Base-by-base conservation (phyloP, 1,284 basidiomycete species). In the Cystobasidiaceae sp. region DNA sequence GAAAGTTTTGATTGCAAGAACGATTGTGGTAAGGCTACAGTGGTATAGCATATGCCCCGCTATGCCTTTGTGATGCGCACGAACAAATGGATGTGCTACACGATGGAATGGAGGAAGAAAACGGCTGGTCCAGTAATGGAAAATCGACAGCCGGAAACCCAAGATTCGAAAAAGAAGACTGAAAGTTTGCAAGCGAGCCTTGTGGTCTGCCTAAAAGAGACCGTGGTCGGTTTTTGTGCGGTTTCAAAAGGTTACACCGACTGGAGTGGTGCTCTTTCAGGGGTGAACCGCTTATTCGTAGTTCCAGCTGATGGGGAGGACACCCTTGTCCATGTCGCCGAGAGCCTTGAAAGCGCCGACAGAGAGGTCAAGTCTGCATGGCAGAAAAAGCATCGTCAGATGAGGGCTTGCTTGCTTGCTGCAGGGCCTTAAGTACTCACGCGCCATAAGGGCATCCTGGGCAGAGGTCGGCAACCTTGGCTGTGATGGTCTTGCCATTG, bases 361-460 rank as follows among this genome's bases (percentile, higher is more conserved):
- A 11, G 89, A 91, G 66, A 96, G 82, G 75, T 97, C 93, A 73
- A 97, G 84, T 25, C 85, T 86, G 56, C 27, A 32, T 4, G 8
- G 33, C 44, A 60, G 46, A 91, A 94, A 17, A 85, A 86, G 15
- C 27, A 23, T 21, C 25, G 11, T 13, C 9, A 15, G 28, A 27
- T 21, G 15, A 32, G 13, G 11, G 7, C 11, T 3, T 46, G 19
- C 15, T 17, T 19, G 13, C 44, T 15, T 25, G 25, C 9, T 19
- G 15, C 11, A 13, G 21, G 23, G 23, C 15, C 27, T 44, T 11
- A n/a, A n/a, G 15, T 46, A 50, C 48, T 50, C 25, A 50, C 48
- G 15, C 41, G 75, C 86, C 37, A 7, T 21, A 19, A 2, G 34
- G 48, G 28, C 46, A 61, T 9, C 30, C 23, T 9, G 44, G 43